phyloP scores from a whole-genome alignment of 2,329 filamentous ascomycete species.

The Venturiaceae sp. region DNA sequence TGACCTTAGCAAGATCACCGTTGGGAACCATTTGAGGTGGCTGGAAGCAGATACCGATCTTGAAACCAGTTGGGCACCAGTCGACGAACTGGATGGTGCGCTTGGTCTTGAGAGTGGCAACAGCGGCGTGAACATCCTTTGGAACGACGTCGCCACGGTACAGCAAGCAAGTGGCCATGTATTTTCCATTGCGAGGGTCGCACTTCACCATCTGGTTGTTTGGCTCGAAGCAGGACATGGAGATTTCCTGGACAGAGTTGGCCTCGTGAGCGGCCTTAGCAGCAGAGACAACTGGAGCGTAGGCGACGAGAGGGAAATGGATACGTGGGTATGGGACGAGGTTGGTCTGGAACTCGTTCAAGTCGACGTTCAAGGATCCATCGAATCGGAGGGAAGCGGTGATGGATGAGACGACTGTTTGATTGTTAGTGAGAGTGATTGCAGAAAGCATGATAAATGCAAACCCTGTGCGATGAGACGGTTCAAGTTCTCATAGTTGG shows the following conservation, averaged over 20 bases:
- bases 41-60: slow-evolving; percentile 99
- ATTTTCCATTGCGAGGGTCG: slow-evolving; percentile 96
- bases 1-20: slow-evolving; percentile 94
- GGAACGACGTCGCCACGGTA: slow-evolving; percentile 98
- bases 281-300: slow-evolving; percentile 86
- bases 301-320: slow-evolving; percentile 97
- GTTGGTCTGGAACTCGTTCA: slow-evolving; percentile 99
- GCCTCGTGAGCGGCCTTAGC: slow-evolving; percentile 95
- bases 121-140: slow-evolving; percentile 86
- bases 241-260: slow-evolving; percentile 97
- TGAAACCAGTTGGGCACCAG: slow-evolving; percentile 99
- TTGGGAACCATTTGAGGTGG: slow-evolving; percentile 92
- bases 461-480: slow-evolving; percentile 92
- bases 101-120: slow-evolving; percentile 98
- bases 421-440: slow-evolving; percentile 16
- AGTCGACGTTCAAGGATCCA: slow-evolving; percentile 95
- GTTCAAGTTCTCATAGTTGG: slow-evolving; percentile 98
- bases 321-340: slow-evolving; percentile 97
- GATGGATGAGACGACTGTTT: slow-evolving; percentile 87
- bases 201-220: slow-evolving; percentile 99
- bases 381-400: slow-evolving; percentile 98
- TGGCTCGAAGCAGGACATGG: slow-evolving; percentile 98
- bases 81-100: slow-evolving; percentile 98
- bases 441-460: slow-evolving; percentile 7
- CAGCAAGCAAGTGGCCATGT: slow-evolving; percentile 97